A percentile compares a stretch with the other conserved stretches of the same genome.
Conservation (phyloP, 2,329 filamentous ascomycete species). For the Aspergillus ruber region DNA sequence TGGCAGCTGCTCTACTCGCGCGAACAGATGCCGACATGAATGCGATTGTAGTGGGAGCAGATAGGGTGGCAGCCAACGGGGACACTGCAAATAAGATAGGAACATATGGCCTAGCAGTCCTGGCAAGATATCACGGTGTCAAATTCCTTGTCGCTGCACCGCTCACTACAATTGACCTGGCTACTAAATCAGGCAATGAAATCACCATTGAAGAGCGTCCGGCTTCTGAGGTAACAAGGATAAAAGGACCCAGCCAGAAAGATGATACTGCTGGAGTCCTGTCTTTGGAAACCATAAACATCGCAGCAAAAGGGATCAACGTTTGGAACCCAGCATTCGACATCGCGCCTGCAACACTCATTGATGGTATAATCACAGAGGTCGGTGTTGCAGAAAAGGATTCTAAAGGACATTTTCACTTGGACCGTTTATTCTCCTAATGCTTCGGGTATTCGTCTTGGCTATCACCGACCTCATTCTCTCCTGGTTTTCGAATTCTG, state of each 20-base stretch:
- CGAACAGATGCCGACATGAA: conserved; percentile 59
- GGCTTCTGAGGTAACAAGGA: conserved; percentile 71
- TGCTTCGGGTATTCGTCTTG: background rate
- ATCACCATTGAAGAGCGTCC: conserved; percentile 90
- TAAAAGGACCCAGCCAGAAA: conserved; percentile 68
- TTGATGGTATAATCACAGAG: conserved; percentile 93
- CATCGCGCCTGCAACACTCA: conserved; percentile 79
- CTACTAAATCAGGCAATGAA: conserved; percentile 66
- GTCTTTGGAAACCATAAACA: conserved; percentile 61
- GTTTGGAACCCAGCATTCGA: conserved; percentile 99
- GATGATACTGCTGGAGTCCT: conserved; percentile 44
- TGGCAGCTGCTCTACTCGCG: conserved; percentile 80
- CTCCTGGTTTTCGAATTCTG: conserved; percentile 1
- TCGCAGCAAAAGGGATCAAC: conserved; percentile 66
- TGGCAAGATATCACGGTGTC: conserved; percentile 78
- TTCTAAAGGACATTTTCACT: conserved; percentile 60
- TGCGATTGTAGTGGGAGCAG: conserved; percentile 88
- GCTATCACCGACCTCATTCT: background rate
- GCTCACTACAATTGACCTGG: conserved; percentile 84
- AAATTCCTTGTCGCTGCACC: conserved; percentile 95
- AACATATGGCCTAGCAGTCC: conserved; percentile 86
- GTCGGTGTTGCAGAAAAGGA: conserved; percentile 78
- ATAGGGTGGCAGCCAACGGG: conserved; percentile 90
- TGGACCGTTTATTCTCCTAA: conserved; percentile 24
- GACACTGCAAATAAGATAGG: conserved; percentile 99